Base-by-base conservation (phyloP, 352 stramenopile species). In the Aphanomyces stellatus region DNA sequence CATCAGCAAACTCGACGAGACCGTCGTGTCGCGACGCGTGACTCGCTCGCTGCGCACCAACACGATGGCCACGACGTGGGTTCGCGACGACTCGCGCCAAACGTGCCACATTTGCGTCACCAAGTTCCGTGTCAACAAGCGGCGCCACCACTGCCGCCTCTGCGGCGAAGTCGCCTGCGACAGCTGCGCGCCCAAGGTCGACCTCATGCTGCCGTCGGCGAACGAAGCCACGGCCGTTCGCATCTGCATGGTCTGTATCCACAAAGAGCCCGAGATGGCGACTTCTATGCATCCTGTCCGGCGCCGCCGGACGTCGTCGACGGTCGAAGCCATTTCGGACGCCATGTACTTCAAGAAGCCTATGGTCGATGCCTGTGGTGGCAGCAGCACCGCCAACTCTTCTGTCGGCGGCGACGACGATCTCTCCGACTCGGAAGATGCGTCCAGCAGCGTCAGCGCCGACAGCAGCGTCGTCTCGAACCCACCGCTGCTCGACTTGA, bases 141-240 rank as follows among this genome's bases (percentile, higher is more conserved):
- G 83, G 19, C 83, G 83, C 31, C 83, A 91, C 71, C 83, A 91
- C 59, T 91, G 83, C 61, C 83, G 83, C 25, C 67, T 91, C 22
- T 91, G 83, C 30, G 83, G 83, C 42, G 83, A 92, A 72, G 68
- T 92, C 63, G 88, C 80, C 57, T 92, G 83, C 62, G 82, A 80
- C 2, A 80, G 87, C 34, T 92, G 83, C 67, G 88, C 76, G 2
- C 83, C 83, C n/a, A 92, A 92, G 60, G 86, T 90, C 74, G 83
- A 89, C 61, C 76, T 92, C 24, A 79, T 76, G 35, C 77, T 91
- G 22, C 80, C 82, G 0, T 78, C 85, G 31, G 74, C 85, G 0
- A 19, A 55, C n/a, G 51, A 55, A 11, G 24, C 41, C 28, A 87
- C 80, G 31, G 85, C 77, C 63, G 80, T 91, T 15, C 80, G 82